Base-by-base conservation (phyloP, 1,284 basidiomycete genomes). In the Flammula alnicola region DNA sequence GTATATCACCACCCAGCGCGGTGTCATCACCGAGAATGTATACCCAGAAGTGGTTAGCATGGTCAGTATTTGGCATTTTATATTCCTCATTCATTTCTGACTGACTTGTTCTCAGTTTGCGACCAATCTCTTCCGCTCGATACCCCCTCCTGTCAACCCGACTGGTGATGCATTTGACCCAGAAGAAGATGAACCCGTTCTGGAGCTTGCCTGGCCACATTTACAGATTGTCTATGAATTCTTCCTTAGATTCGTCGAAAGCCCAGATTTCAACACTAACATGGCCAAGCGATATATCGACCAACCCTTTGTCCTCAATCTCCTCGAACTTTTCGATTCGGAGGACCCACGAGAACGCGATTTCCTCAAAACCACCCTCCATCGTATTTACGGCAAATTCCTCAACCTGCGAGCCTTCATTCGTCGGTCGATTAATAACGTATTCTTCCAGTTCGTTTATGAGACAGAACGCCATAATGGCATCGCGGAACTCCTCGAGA, bases 201-300 rank as follows among this genome's bases (percentile, higher is more conserved):
- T 99, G 55, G 97, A 99, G 69, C 88, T 99, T 47, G 97, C 97
- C 12, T 99, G 97, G 97, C 97, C 97, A 23, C 97, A 99, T 70
- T 83, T 99, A 48, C 96, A 99, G 73, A 96, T 99, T 59, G 97
- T 99, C 44, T 99, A 99, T 75, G 97, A 99, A 72, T 98, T 99
- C 74, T 99, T 99, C 85, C 85, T 99, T 29, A 92, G 97, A 47
- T 99, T 99, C 65, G 93, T 99, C 53, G 97, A 99, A 73, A 93
- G 88, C 64, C 91, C 93, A 9, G 97, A 99, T 69, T 98, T 99
- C 77, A 98, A 98, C 79, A 96, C 94, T 60, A 98, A 98, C 69
- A 75, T 97, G 55, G 97, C 97, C 49, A 99, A 98, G 73, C 90
- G 93, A 51, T 98, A 94, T 73, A 95, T 99, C 67, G 97, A 99